These are phyloP conservation scores for Halophytophthora batemanensis DNA, from an alignment of 352 stramenopile species.

Conservation along the genomic window DNA sequence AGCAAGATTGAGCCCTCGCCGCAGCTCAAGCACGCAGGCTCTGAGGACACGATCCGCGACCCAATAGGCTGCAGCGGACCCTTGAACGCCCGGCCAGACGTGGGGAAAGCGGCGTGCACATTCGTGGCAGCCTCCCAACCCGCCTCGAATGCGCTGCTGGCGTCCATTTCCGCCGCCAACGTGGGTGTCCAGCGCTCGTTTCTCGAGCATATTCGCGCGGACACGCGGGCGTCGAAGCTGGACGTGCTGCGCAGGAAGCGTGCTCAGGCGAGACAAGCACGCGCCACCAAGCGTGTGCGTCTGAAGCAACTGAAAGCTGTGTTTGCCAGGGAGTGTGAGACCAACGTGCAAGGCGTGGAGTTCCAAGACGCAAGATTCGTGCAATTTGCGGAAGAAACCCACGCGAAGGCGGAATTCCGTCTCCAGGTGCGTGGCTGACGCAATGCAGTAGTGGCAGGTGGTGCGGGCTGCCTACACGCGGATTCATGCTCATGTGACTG, in stretches of 20 bases:
- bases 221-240: slow-evolving; percentile 6
- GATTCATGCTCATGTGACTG: background rate
- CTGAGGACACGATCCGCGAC: too few relatives aligned
- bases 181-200: slow-evolving; percentile 1
- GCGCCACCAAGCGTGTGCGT: slow-evolving; percentile 9
- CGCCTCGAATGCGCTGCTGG: slow-evolving; percentile 1
- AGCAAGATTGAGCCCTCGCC: too few relatives aligned
- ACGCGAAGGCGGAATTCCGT: slow-evolving; percentile 12
- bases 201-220: slow-evolving; percentile 10
- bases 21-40: too few relatives aligned
- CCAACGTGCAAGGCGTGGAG: slow-evolving; percentile 5
- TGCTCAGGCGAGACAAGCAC: background rate
- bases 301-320: slow-evolving; percentile 10
- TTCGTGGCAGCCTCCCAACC: background rate
- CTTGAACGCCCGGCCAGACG: too few relatives aligned
- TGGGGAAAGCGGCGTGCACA: too few relatives aligned
- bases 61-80: too few relatives aligned
- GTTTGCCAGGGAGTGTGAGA: slow-evolving; percentile 7
- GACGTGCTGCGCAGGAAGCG: slow-evolving; percentile 11
- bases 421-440: slow-evolving; percentile 10
- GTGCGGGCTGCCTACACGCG: background rate
- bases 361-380: slow-evolving; percentile 12
- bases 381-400: slow-evolving; percentile 16
- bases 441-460: background rate
- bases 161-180: slow-evolving; percentile 3